phyloP scores from a whole-genome alignment of 2,329 filamentous ascomycete species.

The Colletotrichum neosansevieriae region DNA sequence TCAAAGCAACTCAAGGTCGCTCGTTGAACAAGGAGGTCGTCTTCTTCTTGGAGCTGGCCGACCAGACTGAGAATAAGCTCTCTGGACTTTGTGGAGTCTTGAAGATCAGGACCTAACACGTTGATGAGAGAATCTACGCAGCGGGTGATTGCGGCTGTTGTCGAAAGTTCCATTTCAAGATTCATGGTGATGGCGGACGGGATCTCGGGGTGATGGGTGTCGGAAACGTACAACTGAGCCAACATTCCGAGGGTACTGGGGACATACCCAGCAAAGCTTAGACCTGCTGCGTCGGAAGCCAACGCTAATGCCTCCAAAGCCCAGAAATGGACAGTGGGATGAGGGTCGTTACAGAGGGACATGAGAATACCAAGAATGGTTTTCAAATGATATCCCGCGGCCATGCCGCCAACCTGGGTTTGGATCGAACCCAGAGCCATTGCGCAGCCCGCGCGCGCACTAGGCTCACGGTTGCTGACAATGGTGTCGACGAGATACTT shows the following conservation, averaged over 20 bases:
- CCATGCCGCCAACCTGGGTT: constrained; percentile 96
- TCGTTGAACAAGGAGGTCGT: constrained; percentile 74
- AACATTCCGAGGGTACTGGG: constrained; percentile 93
- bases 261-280: constrained; percentile 92
- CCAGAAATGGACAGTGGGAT: constrained; percentile 96
- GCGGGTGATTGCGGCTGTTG: constrained; percentile 84
- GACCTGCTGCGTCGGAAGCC: constrained; percentile 90
- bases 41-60: constrained; percentile 79
- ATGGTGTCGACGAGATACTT: constrained; percentile 95
- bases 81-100: constrained; percentile 91
- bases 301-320: constrained; percentile 88
- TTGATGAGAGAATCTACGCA: constrained; percentile 97
- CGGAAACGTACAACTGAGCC: constrained; percentile 90
- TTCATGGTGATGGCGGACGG: constrained; percentile 87
- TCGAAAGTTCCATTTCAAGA: constrained; percentile 86
- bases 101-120: constrained; percentile 92
- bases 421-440: constrained; percentile 94
- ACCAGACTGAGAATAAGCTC: constrained; percentile 92
- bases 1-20: constrained; percentile 88
- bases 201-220: constrained; percentile 90
- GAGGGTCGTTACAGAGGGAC: constrained; percentile 95
- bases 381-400: constrained; percentile 94
- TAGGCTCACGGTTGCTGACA: constrained; percentile 92
- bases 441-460: constrained; percentile 92
- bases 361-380: constrained; percentile 98